Evolutionary conservation across 345 rosid genomes (phyloP).

Genomic region (Rhizophora mangle): DNA sequence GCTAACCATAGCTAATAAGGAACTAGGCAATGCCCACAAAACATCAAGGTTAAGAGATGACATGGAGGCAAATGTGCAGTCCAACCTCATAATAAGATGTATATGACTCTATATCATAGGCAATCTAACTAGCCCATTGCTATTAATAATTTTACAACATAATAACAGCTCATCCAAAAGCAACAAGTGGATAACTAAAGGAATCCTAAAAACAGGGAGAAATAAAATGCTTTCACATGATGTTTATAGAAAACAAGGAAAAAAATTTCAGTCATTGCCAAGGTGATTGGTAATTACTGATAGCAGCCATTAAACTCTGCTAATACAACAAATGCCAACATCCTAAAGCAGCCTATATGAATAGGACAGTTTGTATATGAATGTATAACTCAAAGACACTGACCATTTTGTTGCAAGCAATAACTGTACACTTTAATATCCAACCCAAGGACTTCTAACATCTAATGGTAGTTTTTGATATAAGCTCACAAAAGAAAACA

Average conservation of each 20-base stretch:
- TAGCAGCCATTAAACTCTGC: too few species aligned
- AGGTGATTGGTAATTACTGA: too few species aligned
- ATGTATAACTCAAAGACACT: conserved; percentile 7
- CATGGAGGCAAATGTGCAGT: neutral
- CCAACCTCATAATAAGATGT: neutral
- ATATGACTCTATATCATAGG: neutral
- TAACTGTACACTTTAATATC: neutral
- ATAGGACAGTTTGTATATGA: neutral
- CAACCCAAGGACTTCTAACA: neutral
- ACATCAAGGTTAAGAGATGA: too few species aligned
- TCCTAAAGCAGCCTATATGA: conserved; percentile 1
- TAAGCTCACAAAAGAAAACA: neutral
- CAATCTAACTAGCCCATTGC: neutral
- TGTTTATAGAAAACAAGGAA: too few species aligned
- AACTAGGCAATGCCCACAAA: too few species aligned
- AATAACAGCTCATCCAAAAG: conserved; percentile 9
- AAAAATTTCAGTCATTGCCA: too few species aligned
- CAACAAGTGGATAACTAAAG: neutral
- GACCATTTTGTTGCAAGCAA: conserved; percentile 3
- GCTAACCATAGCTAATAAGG: too few species aligned
- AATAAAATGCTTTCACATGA: too few species aligned
- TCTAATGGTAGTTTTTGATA: neutral
- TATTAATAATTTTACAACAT: neutral
- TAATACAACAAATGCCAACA: neutral
- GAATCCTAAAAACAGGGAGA: too few species aligned